Evolutionary conservation across 2,329 filamentous ascomycete species (phyloP).

Genomic region (Gaeumannomyces tritici): DNA sequence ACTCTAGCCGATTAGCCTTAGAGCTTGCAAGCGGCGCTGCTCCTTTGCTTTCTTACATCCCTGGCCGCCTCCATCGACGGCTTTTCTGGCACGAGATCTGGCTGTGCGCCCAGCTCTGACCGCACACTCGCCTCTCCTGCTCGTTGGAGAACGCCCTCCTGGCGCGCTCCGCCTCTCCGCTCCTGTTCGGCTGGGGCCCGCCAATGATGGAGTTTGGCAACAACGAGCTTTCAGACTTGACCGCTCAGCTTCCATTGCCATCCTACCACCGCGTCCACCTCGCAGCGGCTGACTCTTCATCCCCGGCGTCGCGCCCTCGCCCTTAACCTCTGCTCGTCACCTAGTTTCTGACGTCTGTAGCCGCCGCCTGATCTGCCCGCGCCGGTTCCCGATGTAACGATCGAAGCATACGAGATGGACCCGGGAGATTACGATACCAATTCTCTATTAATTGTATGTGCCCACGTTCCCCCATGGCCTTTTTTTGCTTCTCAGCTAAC

Average conservation of each 20-base stretch:
- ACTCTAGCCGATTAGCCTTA: not conserved
- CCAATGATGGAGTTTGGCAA: constrained; percentile 3
- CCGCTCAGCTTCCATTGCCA: not conserved
- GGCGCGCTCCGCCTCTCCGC: not conserved
- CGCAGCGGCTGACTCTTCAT: not conserved
- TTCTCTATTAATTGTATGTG: constrained; percentile 45
- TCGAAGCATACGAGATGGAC: constrained; percentile 41
- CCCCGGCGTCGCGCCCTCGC: not conserved
- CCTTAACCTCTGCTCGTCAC: not conserved
- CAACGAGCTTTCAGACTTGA: not conserved
- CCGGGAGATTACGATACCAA: constrained; percentile 55
- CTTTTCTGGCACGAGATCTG: not conserved
- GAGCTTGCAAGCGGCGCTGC: not conserved
- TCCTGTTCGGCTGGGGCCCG: not conserved
- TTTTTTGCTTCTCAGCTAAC: not conserved
- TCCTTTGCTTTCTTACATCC: not conserved
- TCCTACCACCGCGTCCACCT: not conserved
- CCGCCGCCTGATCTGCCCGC: not conserved
- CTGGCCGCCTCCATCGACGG: not conserved
- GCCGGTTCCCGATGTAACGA: constrained; percentile 3
- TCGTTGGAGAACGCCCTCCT: not conserved
- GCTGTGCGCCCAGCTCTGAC: not conserved
- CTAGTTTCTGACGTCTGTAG: not conserved
- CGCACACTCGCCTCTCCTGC: not conserved
- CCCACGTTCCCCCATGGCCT: not conserved